Base-by-base conservation (phyloP, 1,284 basidiomycete genomes). In the Anthracocystis walkeri region DNA sequence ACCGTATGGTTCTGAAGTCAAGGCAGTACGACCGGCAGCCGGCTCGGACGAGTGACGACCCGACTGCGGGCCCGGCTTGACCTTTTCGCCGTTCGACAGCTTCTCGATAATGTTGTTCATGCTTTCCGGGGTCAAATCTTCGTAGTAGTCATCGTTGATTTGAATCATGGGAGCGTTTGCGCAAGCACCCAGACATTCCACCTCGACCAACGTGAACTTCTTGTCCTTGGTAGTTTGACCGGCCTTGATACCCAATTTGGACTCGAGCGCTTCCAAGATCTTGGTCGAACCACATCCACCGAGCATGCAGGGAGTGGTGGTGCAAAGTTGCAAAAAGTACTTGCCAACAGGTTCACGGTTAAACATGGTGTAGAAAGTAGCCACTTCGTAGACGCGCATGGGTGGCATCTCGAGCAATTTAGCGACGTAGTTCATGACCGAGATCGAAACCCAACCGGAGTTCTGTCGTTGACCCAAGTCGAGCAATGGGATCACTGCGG, bases 121-220 rank as follows among this genome's bases (percentile, higher is more conserved):
- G 11, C 93, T 91, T 81, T 92, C 90, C 2, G 93, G 90, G n/a
- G 95, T 98, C 60, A 99, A 89, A 85, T 99, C 96, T 91, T 99
- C 96, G 86, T 95, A 99, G 88, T 93, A 99, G 86, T 97, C 94
- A 84, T 99, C 97, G 57, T 92, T 92, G 84, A 99, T 90, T 79
- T 92, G 95, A 86, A 99, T 89, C 96, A 99, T 99, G 12, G 96
- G 96, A n/a, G 97, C 97, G 87, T 98, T 99, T 79, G 92, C 93
- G 87, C 96, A 99, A 54, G 96, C 97, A 49, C 83, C 96, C 80
- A 98, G 91, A 87, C 96, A 99, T 87, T 99, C 96, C 45, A 99
- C 96, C 87, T 99, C 96, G 72, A 99, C 90, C 52, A 99, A 90
- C 7, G 97, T 98, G 87, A 98, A 99, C 87, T 96, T 95, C 59